phyloP scores from a whole-genome alignment of 441 rosid species.

The Mallotus repandus region DNA sequence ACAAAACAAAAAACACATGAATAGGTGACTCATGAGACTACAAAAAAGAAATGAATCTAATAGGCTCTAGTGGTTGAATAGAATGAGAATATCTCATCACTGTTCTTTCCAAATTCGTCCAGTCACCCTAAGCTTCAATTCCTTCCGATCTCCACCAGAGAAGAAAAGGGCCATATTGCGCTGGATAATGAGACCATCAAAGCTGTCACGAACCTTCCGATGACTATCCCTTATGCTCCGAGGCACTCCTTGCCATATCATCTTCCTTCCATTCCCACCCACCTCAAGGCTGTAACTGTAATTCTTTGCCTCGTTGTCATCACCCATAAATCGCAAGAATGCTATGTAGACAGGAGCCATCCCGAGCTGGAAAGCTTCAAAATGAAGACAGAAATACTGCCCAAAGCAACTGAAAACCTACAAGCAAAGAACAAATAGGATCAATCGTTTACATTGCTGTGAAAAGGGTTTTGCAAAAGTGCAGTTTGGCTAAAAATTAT shows the following conservation, averaged over 20 bases:
- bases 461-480: neutral
- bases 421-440: neutral
- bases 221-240: conserved; percentile 76
- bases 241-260: conserved; percentile 77
- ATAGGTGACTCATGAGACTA: conserved; percentile 25
- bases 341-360: conserved; percentile 73
- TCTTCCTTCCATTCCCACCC: conserved; percentile 71
- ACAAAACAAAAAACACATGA: conserved; percentile 35
- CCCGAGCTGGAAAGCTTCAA: conserved; percentile 75
- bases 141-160: conserved; percentile 74
- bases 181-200: conserved; percentile 74
- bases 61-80: conserved; percentile 10
- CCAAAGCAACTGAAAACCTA: conserved; percentile 81
- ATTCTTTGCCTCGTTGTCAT: conserved; percentile 63
- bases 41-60: conserved; percentile 19
- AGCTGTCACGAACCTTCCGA: conserved; percentile 66
- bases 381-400: conserved; percentile 67
- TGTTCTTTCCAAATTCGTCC: conserved; percentile 83
- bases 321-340: conserved; percentile 72
- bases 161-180: conserved; percentile 75
- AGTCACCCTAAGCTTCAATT: conserved; percentile 68
- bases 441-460: neutral
- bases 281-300: conserved; percentile 77
- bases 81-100: conserved; percentile 23
- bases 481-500: neutral